These are phyloP conservation scores for Verticillium nubilum DNA, from an alignment of 2,329 filamentous ascomycete species.

Conservation along the genomic window DNA sequence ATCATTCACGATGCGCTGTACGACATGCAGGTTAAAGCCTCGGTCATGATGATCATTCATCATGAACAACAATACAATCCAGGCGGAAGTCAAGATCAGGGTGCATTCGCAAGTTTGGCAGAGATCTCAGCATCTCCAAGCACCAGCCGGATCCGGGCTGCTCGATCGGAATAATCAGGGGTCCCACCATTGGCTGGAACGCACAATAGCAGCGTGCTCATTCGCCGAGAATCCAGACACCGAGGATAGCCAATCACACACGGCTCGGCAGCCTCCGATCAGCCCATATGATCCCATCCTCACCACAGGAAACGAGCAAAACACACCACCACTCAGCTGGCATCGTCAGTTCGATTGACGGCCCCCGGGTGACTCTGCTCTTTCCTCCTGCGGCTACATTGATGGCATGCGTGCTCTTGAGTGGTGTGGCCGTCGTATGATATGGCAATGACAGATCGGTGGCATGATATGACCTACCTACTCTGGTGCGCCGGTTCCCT, in stretches of 20 bases:
- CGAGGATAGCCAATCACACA: slow-evolving; percentile 5
- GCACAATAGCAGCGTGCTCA: slow-evolving; percentile 6
- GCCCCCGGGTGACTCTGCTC: not conserved
- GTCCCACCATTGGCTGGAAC: not conserved
- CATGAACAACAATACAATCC: not conserved
- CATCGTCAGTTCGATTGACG: not conserved
- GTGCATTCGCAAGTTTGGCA: not conserved
- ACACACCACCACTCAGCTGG: slow-evolving; percentile 4
- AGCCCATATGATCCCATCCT: slow-evolving; percentile 14
- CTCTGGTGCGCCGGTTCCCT: not conserved
- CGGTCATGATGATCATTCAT: too few relatives aligned
- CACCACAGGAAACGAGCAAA: slow-evolving; percentile 9
- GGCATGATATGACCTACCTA: not conserved
- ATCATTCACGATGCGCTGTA: not conserved
- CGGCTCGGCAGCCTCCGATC: slow-evolving; percentile 8
- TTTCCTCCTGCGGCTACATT: not conserved
- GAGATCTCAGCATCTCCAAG: not conserved
- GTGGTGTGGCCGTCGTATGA: not conserved
- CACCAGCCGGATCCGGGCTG: not conserved
- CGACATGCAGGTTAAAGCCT: not conserved
- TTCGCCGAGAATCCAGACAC: slow-evolving; percentile 9
- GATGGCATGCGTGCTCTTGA: not conserved
- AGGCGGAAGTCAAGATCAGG: not conserved
- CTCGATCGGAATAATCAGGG: not conserved
- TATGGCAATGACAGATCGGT: not conserved